Conservation (phyloP, 352 stramenopile genomes). For the Thalassiosira ordinaria region DNA sequence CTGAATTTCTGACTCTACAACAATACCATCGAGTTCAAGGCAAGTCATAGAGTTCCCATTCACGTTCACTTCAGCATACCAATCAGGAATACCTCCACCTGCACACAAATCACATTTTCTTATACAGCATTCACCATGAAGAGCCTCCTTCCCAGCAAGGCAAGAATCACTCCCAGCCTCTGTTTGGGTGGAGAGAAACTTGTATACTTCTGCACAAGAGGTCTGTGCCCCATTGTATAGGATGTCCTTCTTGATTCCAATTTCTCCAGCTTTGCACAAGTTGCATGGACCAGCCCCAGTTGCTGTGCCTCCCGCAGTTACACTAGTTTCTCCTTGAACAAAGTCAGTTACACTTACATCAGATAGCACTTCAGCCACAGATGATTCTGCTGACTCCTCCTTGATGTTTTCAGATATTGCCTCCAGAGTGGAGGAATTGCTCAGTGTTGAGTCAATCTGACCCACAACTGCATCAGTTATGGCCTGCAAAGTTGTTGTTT, state of each 20-base stretch:
- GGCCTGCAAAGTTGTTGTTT: slow-evolving; percentile 17
- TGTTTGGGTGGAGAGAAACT: slow-evolving; percentile 61
- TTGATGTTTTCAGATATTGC: slow-evolving; percentile 11
- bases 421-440: slow-evolving; percentile 22
- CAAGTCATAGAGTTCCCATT: slow-evolving; percentile 69
- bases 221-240: slow-evolving; percentile 67
- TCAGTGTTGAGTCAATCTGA: slow-evolving; percentile 18
- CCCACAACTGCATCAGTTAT: slow-evolving; percentile 11
- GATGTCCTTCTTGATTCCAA: slow-evolving; percentile 46
- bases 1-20: slow-evolving; percentile 55
- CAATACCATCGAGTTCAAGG: slow-evolving; percentile 57
- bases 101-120: slow-evolving; percentile 67
- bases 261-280: slow-evolving; percentile 57
- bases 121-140: slow-evolving; percentile 56
- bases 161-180: slow-evolving; percentile 60
- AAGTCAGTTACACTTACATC: slow-evolving; percentile 16
- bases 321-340: slow-evolving; percentile 25
- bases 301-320: not conserved
- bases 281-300: slow-evolving; percentile 55
- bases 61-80: slow-evolving; percentile 61
- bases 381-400: slow-evolving; percentile 28
- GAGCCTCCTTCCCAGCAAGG: slow-evolving; percentile 45
- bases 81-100: slow-evolving; percentile 62
- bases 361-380: slow-evolving; percentile 33
- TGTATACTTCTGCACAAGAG: slow-evolving; percentile 59